Evolutionary conservation across 306 rosid species (phyloP), one percentile per base, ranked within the genome.

Genomic region (Rosa lucieae): DNA sequence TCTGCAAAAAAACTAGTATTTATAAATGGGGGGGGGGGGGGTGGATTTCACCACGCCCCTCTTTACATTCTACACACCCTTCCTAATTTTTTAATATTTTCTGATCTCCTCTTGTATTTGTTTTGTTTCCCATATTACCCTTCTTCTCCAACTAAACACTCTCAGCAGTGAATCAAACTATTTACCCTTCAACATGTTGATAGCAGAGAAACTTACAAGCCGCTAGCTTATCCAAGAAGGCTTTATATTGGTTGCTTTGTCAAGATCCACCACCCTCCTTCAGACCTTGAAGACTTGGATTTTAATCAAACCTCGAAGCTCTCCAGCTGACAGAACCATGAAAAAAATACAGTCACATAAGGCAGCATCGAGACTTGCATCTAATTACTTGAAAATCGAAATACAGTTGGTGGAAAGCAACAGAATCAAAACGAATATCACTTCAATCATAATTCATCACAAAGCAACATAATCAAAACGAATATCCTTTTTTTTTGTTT

Each of bases 341-440:
- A 78, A 82, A 80, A 58, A 58, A 68, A 66, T 72, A 70, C 73
- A 77, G 77, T 66, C 61, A 32, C 51, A 44, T 65, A 75, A 73
- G 72, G 48, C 77, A 77, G 85, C 84, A 55, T 79, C 70, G 65
- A 76, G 69, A 78, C 62, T 79, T 76, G 62, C 51, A 72, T 32
- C 52, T 51, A 39, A 62, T 23, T 74, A 69, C 65, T 29, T 67
- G 65, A 78, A 76, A 61, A 80, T 74, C 52, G 78, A 78, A 10
- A 77, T 61, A 77, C n/a, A 46, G 68, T 37, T 51, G 58, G 43
- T 37, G 70, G 43, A 77, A 26, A 26, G 29, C 29, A 26, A 26
- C 29, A 26, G 1, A 26, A 26, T 26, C 29, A 26, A 26, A 26
- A 26, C 26, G 26, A 26, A 26, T 26, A 37, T n/a, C 3, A 40